These are phyloP conservation scores for Kwoniella shandongensis DNA, from an alignment of 768 basidiomycete genomes.

Conservation along the genomic window DNA sequence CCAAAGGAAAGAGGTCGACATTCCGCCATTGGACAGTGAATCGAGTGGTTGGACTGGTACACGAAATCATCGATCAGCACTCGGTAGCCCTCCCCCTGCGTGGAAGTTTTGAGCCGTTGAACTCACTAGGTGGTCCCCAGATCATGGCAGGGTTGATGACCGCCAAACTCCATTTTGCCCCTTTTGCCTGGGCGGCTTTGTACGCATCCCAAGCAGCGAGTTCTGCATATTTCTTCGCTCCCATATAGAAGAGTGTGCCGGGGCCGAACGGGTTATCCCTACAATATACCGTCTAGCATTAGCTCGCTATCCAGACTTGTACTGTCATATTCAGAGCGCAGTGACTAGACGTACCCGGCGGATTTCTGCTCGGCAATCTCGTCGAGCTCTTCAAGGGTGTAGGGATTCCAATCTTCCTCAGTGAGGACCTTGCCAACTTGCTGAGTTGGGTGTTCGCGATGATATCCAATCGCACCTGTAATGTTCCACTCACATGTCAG, in stretches of 20 bases:
- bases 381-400: slow-evolving; percentile 36
- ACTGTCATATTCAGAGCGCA: no score
- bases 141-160: slow-evolving; percentile 35
- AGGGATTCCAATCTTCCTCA: slow-evolving; percentile 45
- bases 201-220: slow-evolving; percentile 37
- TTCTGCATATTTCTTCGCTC: slow-evolving; percentile 45
- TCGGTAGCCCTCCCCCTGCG: no score
- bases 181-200: slow-evolving; percentile 17
- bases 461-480: slow-evolving; percentile 29
- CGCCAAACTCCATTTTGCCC: slow-evolving; percentile 25
- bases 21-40: slow-evolving; percentile 21
- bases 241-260: slow-evolving; percentile 21
- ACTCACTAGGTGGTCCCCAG: slow-evolving; percentile 25
- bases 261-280: slow-evolving; percentile 1
- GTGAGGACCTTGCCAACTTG: slow-evolving; percentile 32
- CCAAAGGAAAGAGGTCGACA: slow-evolving; percentile 26
- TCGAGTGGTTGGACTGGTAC: slow-evolving; percentile 25
- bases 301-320: no score
- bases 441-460: slow-evolving; percentile 14
- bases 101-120: no score
- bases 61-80: background rate
- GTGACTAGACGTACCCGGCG: background rate
- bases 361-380: slow-evolving; percentile 20
- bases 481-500: background rate
- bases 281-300: no score